Evolutionary conservation across 2,329 filamentous ascomycete genomes (phyloP).

Genomic region (Chaetomium olivaceum): DNA sequence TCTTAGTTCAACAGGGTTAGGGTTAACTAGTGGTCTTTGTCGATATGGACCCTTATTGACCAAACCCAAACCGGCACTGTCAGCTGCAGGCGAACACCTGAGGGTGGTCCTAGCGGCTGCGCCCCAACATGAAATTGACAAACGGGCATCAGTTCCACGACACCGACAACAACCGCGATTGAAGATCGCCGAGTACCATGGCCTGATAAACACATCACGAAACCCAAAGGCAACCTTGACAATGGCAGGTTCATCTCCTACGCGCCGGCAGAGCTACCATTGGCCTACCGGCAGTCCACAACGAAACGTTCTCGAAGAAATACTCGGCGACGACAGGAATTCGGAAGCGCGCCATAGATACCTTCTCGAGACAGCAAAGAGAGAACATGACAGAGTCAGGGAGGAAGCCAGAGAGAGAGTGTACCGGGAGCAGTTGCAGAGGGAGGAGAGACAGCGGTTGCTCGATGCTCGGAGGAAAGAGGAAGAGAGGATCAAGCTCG

Average conservation of each 20-base stretch:
- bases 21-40: not conserved
- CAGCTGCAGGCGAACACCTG: not conserved
- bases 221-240: not conserved
- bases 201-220: slow-evolving; percentile 7
- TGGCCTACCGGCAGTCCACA: slow-evolving; percentile 26
- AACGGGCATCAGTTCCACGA: slow-evolving; percentile 7
- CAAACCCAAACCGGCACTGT: not conserved
- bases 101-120: slow-evolving; percentile 13
- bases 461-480: slow-evolving; percentile 36
- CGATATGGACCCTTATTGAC: not conserved
- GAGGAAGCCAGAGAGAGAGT: slow-evolving; percentile 37
- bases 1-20: not conserved
- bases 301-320: slow-evolving; percentile 33
- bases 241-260: slow-evolving; percentile 39
- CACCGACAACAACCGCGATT: slow-evolving; percentile 10
- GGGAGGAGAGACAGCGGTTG: slow-evolving; percentile 30
- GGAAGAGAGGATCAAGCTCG: slow-evolving; percentile 35
- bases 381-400: slow-evolving; percentile 36
- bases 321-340: slow-evolving; percentile 37
- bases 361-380: slow-evolving; percentile 36
- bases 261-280: slow-evolving; percentile 29
- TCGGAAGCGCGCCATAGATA: slow-evolving; percentile 38
- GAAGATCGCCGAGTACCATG: slow-evolving; percentile 13
- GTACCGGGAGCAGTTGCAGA: slow-evolving; percentile 32
- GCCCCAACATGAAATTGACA: slow-evolving; percentile 8